Base-by-base conservation (phyloP, 2,329 filamentous ascomycete genomes). In the Aurifilum marmelostoma region DNA sequence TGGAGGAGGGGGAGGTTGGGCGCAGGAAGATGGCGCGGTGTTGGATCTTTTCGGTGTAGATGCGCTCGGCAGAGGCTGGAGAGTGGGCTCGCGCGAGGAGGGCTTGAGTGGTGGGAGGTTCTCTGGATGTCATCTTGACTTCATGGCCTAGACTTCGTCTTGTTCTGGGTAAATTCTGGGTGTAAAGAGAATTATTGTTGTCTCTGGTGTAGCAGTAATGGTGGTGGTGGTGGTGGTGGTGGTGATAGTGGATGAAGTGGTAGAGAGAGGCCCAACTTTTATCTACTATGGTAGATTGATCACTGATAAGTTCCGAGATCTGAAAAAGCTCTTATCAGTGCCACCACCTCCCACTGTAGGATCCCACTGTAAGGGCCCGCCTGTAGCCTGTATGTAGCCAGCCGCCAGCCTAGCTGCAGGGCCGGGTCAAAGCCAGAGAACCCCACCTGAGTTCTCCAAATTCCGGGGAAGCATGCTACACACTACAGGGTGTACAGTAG, bases 11-110 rank as follows among this genome's bases (percentile, higher is more conserved):
- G 0, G 92, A 93, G 29, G 90, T 91, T 8, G 93, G 90, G 56
- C 91, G 89, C 3, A 97, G 88, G 75, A 91, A 88, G 68, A 97
- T 88, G 0, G 93, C 90, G 61, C 93, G 93, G 76, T 93, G 90
- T 75, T 93, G 89, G 77, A 97, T 88, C 79, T 94, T 94, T 72
- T 97, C 92, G 71, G 86, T 84, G 83, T 91, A 95, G 79, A 97
- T 92, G 66, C 89, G 86, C 43, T 83, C 82, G 67, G 90, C 88
- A 68, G 87, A 89, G 72, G 91, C 86, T 34, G 93, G 90, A 2
- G 92, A 91, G 80, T 97, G 93, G 12, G 93, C 93, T 75, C 92
- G 90, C 7, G 86, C 80, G 66, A 98, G 90, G 64, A 97, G 88
- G 9, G 84, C 81, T 72, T 89, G 85, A 0, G 88, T 89, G 12